These are phyloP conservation scores for Coccomyxa sp. DNA, from an alignment of 139 green algal species.

Conservation along the genomic window DNA sequence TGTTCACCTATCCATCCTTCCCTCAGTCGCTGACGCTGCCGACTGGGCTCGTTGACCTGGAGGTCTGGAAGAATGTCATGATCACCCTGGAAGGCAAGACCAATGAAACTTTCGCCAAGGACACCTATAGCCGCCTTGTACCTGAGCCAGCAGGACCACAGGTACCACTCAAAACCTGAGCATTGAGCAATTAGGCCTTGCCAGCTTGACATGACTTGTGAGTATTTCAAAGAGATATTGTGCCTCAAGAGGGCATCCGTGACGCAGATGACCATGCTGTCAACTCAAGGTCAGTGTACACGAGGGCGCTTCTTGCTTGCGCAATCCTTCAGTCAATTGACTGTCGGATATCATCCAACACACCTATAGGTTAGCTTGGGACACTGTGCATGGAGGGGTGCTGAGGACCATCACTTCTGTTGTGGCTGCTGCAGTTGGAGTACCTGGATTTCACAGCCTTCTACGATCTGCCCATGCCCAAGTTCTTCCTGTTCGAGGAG, in stretches of 20 bases:
- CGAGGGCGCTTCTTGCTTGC: not conserved
- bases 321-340: not conserved
- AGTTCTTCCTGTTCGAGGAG: conserved; percentile 2
- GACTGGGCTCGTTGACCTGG: not conserved
- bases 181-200: no score
- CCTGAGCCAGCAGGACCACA: not conserved
- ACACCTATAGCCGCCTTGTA: not conserved
- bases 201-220: not conserved
- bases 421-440: not conserved
- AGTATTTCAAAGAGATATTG: not conserved
- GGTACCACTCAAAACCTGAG: not conserved
- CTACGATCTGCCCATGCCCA: not conserved
- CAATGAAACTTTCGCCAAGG: not conserved
- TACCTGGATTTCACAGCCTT: not conserved
- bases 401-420: not conserved
- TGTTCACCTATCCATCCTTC: not conserved
- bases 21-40: not conserved
- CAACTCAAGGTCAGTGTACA: not conserved
- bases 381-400: not conserved
- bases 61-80: not conserved
- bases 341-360: not conserved
- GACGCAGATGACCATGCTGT: not conserved
- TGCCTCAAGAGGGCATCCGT: not conserved
- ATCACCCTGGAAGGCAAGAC: not conserved
- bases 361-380: not conserved